phyloP scores from a whole-genome alignment of 164 flowering plant genomes.

The Magnolia changhungtana region DNA sequence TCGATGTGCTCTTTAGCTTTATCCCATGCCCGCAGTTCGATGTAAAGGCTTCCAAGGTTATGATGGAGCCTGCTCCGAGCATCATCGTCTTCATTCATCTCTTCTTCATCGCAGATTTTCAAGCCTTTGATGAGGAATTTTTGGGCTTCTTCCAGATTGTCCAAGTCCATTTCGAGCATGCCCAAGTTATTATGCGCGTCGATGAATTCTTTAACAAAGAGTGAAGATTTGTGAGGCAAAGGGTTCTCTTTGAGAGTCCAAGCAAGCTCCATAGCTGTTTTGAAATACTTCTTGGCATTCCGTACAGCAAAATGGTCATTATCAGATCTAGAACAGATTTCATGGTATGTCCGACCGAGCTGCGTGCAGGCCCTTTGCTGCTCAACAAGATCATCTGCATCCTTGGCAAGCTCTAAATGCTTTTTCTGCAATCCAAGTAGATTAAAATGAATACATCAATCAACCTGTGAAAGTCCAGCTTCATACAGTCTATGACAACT shows the following conservation, averaged over 20 bases:
- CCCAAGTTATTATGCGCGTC: slow-evolving; percentile 94
- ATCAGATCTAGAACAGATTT: slow-evolving; percentile 58
- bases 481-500: not conserved
- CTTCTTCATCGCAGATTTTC: slow-evolving; percentile 86
- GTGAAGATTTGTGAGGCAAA: slow-evolving; percentile 29
- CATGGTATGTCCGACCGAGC: slow-evolving; percentile 94
- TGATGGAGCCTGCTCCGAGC: slow-evolving; percentile 86
- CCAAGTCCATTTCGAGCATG: slow-evolving; percentile 92
- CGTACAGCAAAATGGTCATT: slow-evolving; percentile 57
- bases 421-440: slow-evolving; percentile 52
- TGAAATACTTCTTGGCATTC: slow-evolving; percentile 87
- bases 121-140: slow-evolving; percentile 60
- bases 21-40: slow-evolving; percentile 75
- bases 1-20: slow-evolving; percentile 69
- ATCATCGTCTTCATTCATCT: slow-evolving; percentile 67
- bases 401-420: slow-evolving; percentile 84
- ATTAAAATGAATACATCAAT: not conserved
- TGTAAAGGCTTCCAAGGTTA: slow-evolving; percentile 80
- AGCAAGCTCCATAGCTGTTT: slow-evolving; percentile 72
- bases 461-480: not conserved
- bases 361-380: slow-evolving; percentile 96
- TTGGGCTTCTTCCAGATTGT: slow-evolving; percentile 72
- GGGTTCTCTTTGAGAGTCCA: slow-evolving; percentile 54
- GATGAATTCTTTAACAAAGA: slow-evolving; percentile 73
- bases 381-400: slow-evolving; percentile 63